phyloP scores from a whole-genome alignment of 1,284 basidiomycete genomes.

The Heterobasidion irregulare region DNA sequence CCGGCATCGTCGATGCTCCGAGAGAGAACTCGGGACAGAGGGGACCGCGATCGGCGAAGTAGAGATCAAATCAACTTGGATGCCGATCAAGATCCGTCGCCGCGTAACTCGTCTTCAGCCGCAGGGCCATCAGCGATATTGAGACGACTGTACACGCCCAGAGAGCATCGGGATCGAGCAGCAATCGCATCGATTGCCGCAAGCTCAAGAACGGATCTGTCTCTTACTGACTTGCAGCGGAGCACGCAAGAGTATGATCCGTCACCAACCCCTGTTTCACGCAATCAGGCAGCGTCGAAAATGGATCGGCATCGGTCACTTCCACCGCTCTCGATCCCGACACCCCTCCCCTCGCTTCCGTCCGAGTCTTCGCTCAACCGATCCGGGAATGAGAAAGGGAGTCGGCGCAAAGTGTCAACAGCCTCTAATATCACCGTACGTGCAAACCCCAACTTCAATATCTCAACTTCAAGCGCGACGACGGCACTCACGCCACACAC shows the following conservation, averaged over 20 bases:
- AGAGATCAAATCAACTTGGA: slow-evolving; percentile 16
- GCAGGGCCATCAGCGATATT: slow-evolving; percentile 20
- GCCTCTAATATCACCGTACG: slow-evolving; percentile 47
- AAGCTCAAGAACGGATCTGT: slow-evolving; percentile 12
- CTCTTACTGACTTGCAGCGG: slow-evolving; percentile 32
- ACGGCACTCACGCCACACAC: slow-evolving; percentile 64
- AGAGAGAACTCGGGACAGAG: slow-evolving; percentile 19
- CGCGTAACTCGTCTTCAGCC: slow-evolving; percentile 12
- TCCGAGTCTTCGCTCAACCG: slow-evolving; percentile 41
- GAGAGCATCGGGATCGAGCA: slow-evolving; percentile 28
- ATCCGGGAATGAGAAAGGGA: slow-evolving; percentile 16
- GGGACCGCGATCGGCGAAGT: slow-evolving; percentile 12
- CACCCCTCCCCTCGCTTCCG: slow-evolving; percentile 49
- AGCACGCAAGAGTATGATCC: slow-evolving; percentile 45
- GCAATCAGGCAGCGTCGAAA: slow-evolving; percentile 20
- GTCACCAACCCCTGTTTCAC: slow-evolving; percentile 53
- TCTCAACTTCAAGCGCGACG: slow-evolving; percentile 51
- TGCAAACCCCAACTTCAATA: slow-evolving; percentile 31
- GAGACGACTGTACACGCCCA: slow-evolving; percentile 43
- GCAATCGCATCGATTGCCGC: slow-evolving; percentile 15
- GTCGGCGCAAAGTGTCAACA: slow-evolving; percentile 38
- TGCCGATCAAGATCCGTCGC: slow-evolving; percentile 12
- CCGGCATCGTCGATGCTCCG: slow-evolving; percentile 18
- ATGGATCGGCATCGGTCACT: slow-evolving; percentile 30
- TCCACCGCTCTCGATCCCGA: slow-evolving; percentile 42